These are phyloP conservation scores for Apiosordaria backusii DNA, from an alignment of 495 filamentous ascomycete species.

Conservation along the genomic window DNA sequence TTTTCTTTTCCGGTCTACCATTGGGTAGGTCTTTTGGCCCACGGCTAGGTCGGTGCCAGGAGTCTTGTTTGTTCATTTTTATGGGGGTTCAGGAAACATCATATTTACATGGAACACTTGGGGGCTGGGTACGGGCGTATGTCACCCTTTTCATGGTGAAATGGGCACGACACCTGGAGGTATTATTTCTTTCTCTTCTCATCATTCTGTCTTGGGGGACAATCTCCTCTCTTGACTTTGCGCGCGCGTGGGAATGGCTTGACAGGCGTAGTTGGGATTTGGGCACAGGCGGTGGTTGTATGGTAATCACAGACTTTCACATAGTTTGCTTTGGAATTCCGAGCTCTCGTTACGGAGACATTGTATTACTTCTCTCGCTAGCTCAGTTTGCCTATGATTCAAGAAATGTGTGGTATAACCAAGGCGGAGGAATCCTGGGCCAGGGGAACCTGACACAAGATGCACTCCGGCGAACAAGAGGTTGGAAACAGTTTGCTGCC, in stretches of 20 bases:
- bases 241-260: neutral
- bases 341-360: neutral
- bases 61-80: conserved; percentile 3
- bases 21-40: neutral
- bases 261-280: neutral
- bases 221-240: neutral
- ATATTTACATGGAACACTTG: neutral
- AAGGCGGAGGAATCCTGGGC: too few species aligned
- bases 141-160: neutral
- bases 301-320: neutral
- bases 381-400: too few species aligned
- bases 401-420: too few species aligned
- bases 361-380: neutral
- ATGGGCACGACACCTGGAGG: neutral
- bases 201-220: neutral
- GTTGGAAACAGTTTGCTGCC: neutral
- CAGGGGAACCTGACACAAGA: too few species aligned
- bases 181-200: neutral
- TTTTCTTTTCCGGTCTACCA: conserved; percentile 5
- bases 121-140: neutral
- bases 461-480: neutral
- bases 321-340: neutral
- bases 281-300: neutral
- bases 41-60: neutral
- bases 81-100: neutral